Evolutionary conservation across 2,329 filamentous ascomycete genomes (phyloP), one percentile per base, ranked within the genome.

Genomic region (Pseudocercospora fuligena): DNA sequence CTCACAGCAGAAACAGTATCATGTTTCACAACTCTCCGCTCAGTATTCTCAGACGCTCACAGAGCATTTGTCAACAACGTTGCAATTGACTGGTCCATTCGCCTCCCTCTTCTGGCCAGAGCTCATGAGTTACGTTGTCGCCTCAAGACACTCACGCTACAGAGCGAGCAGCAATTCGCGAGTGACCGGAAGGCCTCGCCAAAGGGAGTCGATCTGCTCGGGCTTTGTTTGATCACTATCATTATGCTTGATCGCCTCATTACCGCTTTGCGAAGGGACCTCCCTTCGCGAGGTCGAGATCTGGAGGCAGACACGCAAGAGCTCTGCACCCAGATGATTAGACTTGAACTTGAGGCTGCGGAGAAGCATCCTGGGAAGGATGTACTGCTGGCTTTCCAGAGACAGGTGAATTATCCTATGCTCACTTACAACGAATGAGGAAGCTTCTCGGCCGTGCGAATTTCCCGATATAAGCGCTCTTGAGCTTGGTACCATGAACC

Each of bases 191-290:
- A 36, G 33, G 14, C 60, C 16, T 36, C 53, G 23, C 47, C 56
- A n/a, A 66, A 56, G 57, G 62, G 56, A 11, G 62, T 63, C 40
- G 66, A 68, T 61, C 43, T 68, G 7, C 56, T 68, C 16, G 66
- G 64, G 16, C 49, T 68, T 9, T 68, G 63, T 58, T 60, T 68
- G 16, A 61, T 68, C 2, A 66, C 60, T 51, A 54, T 68, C 14
- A 64, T 66, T 46, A 60, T 68, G 53, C 54, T 68, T 3, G 66
- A 68, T 46, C 64, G 63, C 8, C 23, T 68, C n/a, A 68, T 68
- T 46, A 47, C 63, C 33, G 60, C 64, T 12, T 25, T 66, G 9
- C 63, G 60, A 19, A 19, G 9, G 21, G 21, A 23, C 16, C 46
- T 47, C 12, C 46, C 46, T 19, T 47, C n/a, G 3, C 56, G 63